phyloP scores from a whole-genome alignment of 2,329 filamentous ascomycete species.

The Helotiales sp. region DNA sequence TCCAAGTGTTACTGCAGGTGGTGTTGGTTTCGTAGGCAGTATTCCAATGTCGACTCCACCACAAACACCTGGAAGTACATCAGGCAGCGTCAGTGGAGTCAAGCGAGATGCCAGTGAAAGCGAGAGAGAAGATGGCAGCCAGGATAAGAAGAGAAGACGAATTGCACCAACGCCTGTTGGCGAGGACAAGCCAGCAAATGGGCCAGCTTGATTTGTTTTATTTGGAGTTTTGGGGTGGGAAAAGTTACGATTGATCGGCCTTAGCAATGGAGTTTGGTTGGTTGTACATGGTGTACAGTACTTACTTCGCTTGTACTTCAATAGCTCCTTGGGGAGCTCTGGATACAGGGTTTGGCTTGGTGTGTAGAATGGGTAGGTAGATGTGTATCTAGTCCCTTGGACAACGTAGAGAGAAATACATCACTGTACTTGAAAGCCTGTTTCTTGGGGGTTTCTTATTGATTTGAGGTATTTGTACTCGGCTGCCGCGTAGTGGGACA shows the following conservation, averaged over 20 bases:
- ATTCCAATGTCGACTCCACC: constrained; percentile 88
- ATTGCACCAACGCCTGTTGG: constrained; percentile 64
- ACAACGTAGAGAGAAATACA: neutral
- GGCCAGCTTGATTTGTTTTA: neutral
- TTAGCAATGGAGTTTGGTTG: constrained; percentile 13
- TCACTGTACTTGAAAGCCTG: neutral
- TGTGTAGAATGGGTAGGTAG: neutral
- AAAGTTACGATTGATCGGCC: neutral
- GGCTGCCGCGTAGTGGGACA: neutral
- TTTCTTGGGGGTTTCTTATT: neutral
- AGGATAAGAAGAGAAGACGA: constrained; percentile 68
- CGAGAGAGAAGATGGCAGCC: constrained; percentile 58
- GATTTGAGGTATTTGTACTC: neutral
- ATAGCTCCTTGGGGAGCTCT: neutral
- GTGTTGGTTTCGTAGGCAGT: constrained; percentile 54
- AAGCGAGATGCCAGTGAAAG: constrained; percentile 59
- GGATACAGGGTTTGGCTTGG: neutral
- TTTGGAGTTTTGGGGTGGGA: constrained; percentile 10
- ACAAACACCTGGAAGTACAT: constrained; percentile 76
- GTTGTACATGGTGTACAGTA: neutral
- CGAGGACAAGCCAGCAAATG: neutral
- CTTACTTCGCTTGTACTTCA: neutral
- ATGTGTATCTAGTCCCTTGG: neutral
- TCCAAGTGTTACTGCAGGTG: constrained; percentile 71
- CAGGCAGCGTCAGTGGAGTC: constrained; percentile 57